These are phyloP conservation scores for Colletotrichum neosansevieriae DNA, from an alignment of 2,329 filamentous ascomycete species.

Conservation along the genomic window DNA sequence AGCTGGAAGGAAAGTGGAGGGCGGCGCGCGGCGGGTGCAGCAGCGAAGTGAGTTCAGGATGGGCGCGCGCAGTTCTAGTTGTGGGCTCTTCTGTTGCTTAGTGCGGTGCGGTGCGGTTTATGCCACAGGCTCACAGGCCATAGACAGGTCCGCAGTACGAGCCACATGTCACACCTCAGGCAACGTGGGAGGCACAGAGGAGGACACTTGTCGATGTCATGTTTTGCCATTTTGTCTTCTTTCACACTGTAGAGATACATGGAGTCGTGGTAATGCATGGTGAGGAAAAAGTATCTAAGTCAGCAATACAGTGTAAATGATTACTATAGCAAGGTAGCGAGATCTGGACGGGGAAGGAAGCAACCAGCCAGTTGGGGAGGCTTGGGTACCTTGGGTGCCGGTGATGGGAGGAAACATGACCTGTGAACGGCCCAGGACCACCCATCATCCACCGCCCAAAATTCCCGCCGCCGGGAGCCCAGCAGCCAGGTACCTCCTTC, in stretches of 20 bases:
- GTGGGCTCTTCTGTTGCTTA: slow-evolving; percentile 4
- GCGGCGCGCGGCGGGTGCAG: slow-evolving; percentile 34
- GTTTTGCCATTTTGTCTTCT: no score
- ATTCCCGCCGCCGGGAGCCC: no score
- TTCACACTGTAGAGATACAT: not conserved
- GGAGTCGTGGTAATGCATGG: not conserved
- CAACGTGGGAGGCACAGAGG: slow-evolving; percentile 2
- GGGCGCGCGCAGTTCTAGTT: not conserved
- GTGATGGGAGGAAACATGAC: not conserved
- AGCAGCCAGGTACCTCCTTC: no score
- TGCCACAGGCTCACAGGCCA: slow-evolving; percentile 23
- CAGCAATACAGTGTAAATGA: not conserved
- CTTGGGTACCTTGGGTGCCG: not conserved
- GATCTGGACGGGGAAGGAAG: not conserved
- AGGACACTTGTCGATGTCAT: not conserved
- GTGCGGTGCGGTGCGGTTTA: slow-evolving; percentile 16
- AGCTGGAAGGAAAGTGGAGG: slow-evolving; percentile 40
- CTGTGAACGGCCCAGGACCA: no score
- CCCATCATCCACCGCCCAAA: no score
- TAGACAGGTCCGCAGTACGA: no score
- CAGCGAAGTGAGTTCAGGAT: slow-evolving; percentile 16
- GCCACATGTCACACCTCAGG: not conserved
- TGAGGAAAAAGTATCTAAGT: not conserved
- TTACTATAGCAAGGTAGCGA: not conserved
- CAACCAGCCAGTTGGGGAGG: no score